Conservation (phyloP, 331 rosid genomes). For the Saraca asoca region DNA sequence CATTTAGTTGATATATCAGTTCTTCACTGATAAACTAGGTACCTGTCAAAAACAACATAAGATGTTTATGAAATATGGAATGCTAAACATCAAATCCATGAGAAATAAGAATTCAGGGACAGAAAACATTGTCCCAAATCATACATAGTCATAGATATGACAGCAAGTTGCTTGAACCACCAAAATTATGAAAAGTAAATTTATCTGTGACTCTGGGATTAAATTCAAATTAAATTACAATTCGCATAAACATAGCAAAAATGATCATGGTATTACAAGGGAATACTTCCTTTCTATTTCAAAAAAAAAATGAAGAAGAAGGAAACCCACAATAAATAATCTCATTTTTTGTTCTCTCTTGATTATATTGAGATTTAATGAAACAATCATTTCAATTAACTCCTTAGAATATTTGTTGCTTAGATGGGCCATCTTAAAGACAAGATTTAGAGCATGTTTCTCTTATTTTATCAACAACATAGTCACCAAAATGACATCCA, state of each 20-base stretch:
- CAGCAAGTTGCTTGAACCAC: background rate
- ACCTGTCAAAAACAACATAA: constrained; percentile 42
- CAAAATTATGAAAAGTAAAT: background rate
- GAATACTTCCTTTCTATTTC: background rate
- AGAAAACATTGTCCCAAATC: constrained; percentile 2
- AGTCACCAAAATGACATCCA: background rate
- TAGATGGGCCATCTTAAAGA: constrained; percentile 1
- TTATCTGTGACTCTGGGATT: background rate
- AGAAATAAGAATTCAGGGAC: background rate
- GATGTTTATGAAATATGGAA: constrained; percentile 21
- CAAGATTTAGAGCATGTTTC: background rate
- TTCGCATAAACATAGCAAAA: too few species aligned
- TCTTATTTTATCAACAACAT: constrained; percentile 2
- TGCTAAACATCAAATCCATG: constrained; percentile 11
- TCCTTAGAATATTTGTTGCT: background rate
- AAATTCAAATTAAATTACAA: too few species aligned
- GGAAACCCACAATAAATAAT: background rate
- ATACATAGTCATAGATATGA: too few species aligned
- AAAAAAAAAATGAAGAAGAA: background rate
- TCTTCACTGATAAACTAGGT: constrained; percentile 32
- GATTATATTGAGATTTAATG: background rate
- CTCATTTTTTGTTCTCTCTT: background rate
- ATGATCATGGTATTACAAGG: background rate
- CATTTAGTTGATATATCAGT: constrained; percentile 53
- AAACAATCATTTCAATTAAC: background rate